Base-by-base conservation (phyloP, 805 yeast species). In the Saccharomyces mikatae region DNA sequence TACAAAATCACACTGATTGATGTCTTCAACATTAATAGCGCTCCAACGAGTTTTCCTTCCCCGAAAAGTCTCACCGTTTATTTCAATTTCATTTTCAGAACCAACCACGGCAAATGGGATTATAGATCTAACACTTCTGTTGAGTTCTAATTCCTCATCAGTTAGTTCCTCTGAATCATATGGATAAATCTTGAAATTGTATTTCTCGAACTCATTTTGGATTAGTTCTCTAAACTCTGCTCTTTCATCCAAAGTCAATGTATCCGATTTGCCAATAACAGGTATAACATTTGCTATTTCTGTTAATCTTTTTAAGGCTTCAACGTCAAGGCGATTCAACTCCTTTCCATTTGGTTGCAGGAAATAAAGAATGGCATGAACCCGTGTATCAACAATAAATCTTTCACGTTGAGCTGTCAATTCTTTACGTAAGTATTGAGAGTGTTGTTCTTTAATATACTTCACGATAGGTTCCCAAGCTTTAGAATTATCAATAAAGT, bases 11-110 rank as follows among this genome's bases (percentile, higher is more conserved):
- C 97, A 90, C 74, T 94, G 98, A 53, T 86, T 81, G 52, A 89
- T 90, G 74, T 94, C 96, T 74, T 91, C 97, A 57, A 94, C 89
- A 71, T 90, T 88, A 66, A 92, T 86, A 17, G 86, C 79, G 26
- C 97, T 97, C 96, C 97, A 92, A 68, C 86, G 84, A 54, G 95
- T 90, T 74, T 87, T 84, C 74, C 98, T 84, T 51, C 97, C 97
- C 64, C 92, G 86, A 48, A 90, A 87, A 27, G 79, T 74, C 64
- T 85, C 87, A 47, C 96, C 97, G 65, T 84, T 83, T 52, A 87
- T 77, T 53, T 82, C 80, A 59, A 88, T 80, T 62, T 86, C 86
- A 54, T 79, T 82, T 69, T 89, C 95, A 11, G 96, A 86, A 47
- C 98, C 99, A 54, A 91, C 89, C 41, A 92, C 83, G 1, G 98